Evolutionary conservation across 2,329 filamentous ascomycete species (phyloP).

Genomic region (Monosporascus cannonballus): DNA sequence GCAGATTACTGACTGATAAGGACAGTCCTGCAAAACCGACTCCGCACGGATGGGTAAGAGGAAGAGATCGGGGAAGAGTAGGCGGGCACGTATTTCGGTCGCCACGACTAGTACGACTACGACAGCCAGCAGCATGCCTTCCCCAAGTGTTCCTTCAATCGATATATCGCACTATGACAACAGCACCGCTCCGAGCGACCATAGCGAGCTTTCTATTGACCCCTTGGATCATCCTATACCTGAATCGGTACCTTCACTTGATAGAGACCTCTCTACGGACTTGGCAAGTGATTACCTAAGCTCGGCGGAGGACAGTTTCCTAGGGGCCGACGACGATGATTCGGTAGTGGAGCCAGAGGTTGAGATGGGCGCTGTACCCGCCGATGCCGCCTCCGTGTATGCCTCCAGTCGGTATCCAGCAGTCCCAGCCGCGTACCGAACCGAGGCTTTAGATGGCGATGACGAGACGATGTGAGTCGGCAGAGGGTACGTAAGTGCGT

Average conservation of each 20-base stretch:
- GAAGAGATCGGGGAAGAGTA: not conserved
- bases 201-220: slow-evolving; percentile 4
- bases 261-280: slow-evolving; percentile 23
- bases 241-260: slow-evolving; percentile 12
- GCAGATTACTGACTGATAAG: not conserved
- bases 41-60: not conserved
- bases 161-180: not conserved
- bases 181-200: slow-evolving; percentile 12
- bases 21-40: not conserved
- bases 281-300: slow-evolving; percentile 24
- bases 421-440: slow-evolving; percentile 27
- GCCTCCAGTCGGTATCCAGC: slow-evolving; percentile 34
- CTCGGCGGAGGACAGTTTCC: slow-evolving; percentile 18
- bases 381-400: slow-evolving; percentile 39
- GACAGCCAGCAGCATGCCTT: not conserved
- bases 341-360: slow-evolving; percentile 15
- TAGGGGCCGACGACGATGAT: slow-evolving; percentile 10
- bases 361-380: slow-evolving; percentile 14
- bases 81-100: not conserved
- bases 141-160: not conserved
- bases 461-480: slow-evolving; percentile 35
- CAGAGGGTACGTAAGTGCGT: not conserved
- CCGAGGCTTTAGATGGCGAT: slow-evolving; percentile 29
- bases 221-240: slow-evolving; percentile 19
- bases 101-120: not conserved